phyloP scores from a whole-genome alignment of 495 filamentous ascomycete species.

The Aspergillus homomorphus region DNA sequence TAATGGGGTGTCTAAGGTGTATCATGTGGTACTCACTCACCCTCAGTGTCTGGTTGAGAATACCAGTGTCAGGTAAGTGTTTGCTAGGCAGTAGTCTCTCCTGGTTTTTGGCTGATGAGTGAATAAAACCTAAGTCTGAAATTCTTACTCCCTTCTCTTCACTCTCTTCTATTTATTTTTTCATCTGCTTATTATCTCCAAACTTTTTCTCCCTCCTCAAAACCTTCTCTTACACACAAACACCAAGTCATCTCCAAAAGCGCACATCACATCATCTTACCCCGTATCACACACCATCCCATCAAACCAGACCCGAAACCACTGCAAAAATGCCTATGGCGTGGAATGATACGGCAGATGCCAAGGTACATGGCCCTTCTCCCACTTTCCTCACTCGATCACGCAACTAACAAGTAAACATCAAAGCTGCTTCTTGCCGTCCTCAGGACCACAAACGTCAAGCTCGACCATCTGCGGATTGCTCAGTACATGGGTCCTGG shows the following conservation, averaged over 20 bases:
- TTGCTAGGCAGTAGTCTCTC: not conserved
- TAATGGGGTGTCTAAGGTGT: too few species aligned
- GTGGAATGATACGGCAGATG: slow-evolving; percentile 27
- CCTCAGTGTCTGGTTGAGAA: too few species aligned
- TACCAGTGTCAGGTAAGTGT: not conserved
- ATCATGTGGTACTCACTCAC: too few species aligned
- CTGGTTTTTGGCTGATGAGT: not conserved
- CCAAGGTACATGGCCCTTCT: slow-evolving; percentile 19
- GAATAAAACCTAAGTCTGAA: not conserved
- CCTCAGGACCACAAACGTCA: slow-evolving; percentile 18
- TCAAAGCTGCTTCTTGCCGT: slow-evolving; percentile 29
- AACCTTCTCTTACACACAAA: not conserved
- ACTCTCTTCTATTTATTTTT: not conserved
- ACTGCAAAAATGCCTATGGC: slow-evolving; percentile 22
- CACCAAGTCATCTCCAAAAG: not conserved
- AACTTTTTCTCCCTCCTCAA: not conserved
- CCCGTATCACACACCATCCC: not conserved
- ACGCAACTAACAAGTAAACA: not conserved
- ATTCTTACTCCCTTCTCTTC: not conserved
- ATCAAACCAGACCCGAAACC: not conserved
- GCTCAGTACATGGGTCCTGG: slow-evolving; percentile 29
- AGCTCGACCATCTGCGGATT: slow-evolving; percentile 21
- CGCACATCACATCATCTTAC: not conserved
- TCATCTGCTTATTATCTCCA: not conserved
- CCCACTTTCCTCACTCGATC: not conserved